Evolutionary conservation across 305 asterid genomes (phyloP).

Genomic region (Ajuga reptans): DNA sequence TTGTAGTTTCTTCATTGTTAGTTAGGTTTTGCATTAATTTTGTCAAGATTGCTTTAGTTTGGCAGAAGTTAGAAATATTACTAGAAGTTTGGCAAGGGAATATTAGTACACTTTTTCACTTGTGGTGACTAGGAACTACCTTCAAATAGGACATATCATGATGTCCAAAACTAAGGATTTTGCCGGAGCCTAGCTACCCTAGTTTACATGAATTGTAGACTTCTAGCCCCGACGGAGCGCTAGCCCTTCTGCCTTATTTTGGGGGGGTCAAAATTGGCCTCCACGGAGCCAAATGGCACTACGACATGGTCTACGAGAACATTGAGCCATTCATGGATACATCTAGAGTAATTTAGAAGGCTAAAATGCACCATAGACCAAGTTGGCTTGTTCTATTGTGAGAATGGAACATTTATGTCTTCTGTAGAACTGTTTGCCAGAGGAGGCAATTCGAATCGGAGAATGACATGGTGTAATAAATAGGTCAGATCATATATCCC

Average conservation of each 20-base stretch:
- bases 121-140: background rate
- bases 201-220: background rate
- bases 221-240: background rate
- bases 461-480: background rate
- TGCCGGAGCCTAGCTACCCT: background rate
- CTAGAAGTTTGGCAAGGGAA: background rate
- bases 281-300: too few species aligned
- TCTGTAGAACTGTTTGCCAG: background rate
- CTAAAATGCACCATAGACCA: background rate
- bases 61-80: background rate
- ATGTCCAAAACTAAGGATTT: background rate
- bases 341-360: background rate
- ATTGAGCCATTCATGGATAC: background rate
- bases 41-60: background rate
- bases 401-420: background rate
- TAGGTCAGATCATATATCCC: background rate
- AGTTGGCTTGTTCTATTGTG: background rate
- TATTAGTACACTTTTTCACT: background rate
- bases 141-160: too few species aligned
- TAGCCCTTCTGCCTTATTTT: too few species aligned
- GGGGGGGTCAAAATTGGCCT: background rate
- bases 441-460: background rate
- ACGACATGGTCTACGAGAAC: background rate
- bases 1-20: background rate
- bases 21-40: background rate